A percentile compares a stretch with the other conserved stretches of the same genome.
These are phyloP conservation scores for Tylopilus sp. DNA, from an alignment of 768 basidiomycete genomes.

Conservation along the genomic window DNA sequence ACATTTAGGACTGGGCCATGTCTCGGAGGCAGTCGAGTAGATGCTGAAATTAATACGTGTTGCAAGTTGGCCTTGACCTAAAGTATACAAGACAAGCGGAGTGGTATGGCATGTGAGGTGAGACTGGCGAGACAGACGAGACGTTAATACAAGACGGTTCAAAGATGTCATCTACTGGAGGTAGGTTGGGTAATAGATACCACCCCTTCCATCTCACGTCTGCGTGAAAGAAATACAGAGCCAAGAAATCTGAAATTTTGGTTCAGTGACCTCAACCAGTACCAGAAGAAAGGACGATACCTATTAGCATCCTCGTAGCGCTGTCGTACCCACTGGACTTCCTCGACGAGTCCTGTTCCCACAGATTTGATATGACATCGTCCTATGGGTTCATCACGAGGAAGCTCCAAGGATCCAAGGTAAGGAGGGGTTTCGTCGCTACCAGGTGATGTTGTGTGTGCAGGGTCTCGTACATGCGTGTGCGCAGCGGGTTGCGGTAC, in stretches of 20 bases:
- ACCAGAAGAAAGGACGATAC: slow-evolving; percentile 32
- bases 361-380: not conserved
- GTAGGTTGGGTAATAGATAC: not conserved
- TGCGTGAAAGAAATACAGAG: slow-evolving; percentile 61
- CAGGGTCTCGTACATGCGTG: not conserved
- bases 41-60: not conserved
- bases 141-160: not conserved
- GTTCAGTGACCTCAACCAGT: slow-evolving; percentile 2
- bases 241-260: slow-evolving; percentile 50
- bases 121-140: not conserved
- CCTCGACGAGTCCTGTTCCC: slow-evolving; percentile 29
- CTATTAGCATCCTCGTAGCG: slow-evolving; percentile 65
- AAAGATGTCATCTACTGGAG: not conserved
- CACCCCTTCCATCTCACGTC: slow-evolving; percentile 30
- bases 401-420: not conserved
- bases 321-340: slow-evolving; percentile 48
- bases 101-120: not conserved
- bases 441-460: not conserved
- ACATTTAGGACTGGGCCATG: slow-evolving; percentile 27
- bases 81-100: no score
- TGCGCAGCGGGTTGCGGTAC: not conserved
- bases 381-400: not conserved
- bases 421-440: slow-evolving; percentile 6
- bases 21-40: slow-evolving; percentile 24
- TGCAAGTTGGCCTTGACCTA: no score